Evolutionary conservation across 352 stramenopile genomes (phyloP).

Genomic region (Achlya hypogyna): DNA sequence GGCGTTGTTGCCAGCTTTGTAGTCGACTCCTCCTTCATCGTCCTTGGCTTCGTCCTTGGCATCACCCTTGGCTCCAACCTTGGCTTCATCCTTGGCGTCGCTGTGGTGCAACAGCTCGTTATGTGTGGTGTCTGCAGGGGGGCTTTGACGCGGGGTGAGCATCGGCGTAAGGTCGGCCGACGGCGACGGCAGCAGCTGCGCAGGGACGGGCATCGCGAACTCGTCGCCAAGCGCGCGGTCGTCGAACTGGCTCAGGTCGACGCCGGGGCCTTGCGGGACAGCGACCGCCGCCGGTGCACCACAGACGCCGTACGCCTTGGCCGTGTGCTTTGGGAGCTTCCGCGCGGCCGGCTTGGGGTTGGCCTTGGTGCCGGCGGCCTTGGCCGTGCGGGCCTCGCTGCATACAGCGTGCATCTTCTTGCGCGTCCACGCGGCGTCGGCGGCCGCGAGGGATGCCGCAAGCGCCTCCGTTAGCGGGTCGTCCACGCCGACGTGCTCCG

Average conservation of each 20-base stretch:
- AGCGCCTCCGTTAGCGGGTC: not conserved
- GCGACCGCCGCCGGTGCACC: not conserved
- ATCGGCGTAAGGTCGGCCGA: not conserved
- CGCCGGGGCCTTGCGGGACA: not conserved
- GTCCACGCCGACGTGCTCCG: not conserved
- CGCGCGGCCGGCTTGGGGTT: not conserved
- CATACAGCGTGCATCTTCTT: conserved; percentile 6
- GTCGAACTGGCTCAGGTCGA: conserved; percentile 14
- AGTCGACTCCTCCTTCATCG: not conserved
- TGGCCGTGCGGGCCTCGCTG: not conserved
- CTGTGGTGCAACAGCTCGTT: not conserved
- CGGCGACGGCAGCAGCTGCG: not conserved
- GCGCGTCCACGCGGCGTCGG: not conserved
- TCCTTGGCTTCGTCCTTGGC: not conserved
- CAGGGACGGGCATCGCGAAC: not conserved
- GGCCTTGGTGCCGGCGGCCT: not conserved
- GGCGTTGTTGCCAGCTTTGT: not conserved
- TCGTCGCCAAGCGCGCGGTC: not conserved
- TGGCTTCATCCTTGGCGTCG: not conserved
- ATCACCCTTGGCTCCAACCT: not conserved
- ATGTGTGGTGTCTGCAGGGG: not conserved
- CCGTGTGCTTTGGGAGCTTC: not conserved
- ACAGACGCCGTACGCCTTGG: not conserved
- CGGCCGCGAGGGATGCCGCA: not conserved
- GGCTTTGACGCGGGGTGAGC: not conserved